A percentile compares a stretch with the other conserved stretches of the same genome.
Evolutionary conservation across 2,329 filamentous ascomycete species (phyloP).

Genomic region (Pseudophaeomoniella oleicola): DNA sequence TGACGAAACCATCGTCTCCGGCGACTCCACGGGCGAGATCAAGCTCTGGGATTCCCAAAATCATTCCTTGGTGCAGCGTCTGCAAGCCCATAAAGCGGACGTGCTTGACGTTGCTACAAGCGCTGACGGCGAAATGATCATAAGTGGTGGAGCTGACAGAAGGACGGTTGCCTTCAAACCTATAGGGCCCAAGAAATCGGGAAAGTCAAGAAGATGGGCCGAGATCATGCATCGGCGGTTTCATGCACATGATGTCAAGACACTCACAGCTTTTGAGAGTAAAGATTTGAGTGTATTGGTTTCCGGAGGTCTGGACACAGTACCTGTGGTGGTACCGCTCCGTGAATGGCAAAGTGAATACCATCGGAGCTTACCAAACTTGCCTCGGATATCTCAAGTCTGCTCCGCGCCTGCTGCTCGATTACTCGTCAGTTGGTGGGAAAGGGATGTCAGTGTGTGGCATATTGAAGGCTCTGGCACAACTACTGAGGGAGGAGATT

Average conservation of each 20-base stretch:
- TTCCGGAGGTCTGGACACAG: conserved; percentile 81
- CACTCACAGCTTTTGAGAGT: conserved; percentile 80
- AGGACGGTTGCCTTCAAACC: conserved; percentile 72
- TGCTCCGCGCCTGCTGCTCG: conserved; percentile 58
- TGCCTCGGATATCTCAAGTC: conserved; percentile 66
- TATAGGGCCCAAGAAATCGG: conserved; percentile 33
- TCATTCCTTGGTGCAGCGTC: conserved; percentile 72
- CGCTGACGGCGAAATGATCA: conserved; percentile 62
- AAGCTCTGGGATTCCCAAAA: conserved; percentile 90
- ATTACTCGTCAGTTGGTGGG: conserved; percentile 83
- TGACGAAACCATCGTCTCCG: conserved; percentile 82
- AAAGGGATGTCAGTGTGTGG: conserved; percentile 77
- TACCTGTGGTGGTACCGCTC: conserved; percentile 68
- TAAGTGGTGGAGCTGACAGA: conserved; percentile 86
- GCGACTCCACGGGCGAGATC: conserved; percentile 86
- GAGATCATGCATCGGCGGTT: conserved; percentile 76
- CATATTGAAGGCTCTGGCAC: conserved; percentile 13
- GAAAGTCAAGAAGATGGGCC: conserved; percentile 54
- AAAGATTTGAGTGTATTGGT: conserved; percentile 72
- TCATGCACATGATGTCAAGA: conserved; percentile 89
- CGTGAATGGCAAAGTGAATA: conserved; percentile 64
- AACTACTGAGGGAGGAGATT: not conserved
- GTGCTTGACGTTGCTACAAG: conserved; percentile 77
- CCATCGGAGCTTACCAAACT: conserved; percentile 64
- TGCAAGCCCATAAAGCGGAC: conserved; percentile 79